phyloP scores from a whole-genome alignment of 371 early-diverging fungal genomes.

The Mucor indicus region DNA sequence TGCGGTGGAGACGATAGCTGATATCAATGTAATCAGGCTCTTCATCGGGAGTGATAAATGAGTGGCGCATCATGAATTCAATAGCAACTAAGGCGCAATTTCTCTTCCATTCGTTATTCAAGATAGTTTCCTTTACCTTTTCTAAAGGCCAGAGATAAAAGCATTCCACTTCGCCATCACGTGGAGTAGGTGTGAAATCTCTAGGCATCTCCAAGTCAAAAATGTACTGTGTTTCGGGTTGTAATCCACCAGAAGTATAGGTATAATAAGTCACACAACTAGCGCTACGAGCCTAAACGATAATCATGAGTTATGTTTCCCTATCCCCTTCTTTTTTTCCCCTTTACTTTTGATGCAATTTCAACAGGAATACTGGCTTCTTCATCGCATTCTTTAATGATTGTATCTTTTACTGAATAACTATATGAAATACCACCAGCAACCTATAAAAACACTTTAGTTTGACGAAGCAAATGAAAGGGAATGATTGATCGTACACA shows the following conservation, averaged over 20 bases:
- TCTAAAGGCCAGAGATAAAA: constrained; percentile 77
- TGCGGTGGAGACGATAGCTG: constrained; percentile 59
- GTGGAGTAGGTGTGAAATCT: constrained; percentile 66
- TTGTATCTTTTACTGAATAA: constrained; percentile 57
- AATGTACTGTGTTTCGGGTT: constrained; percentile 74
- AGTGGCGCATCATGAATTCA: constrained; percentile 85
- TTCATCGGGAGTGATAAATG: constrained; percentile 69
- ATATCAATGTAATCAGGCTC: constrained; percentile 83
- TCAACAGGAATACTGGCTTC: constrained; percentile 75
- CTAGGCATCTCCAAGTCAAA: constrained; percentile 78
- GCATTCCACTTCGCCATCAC: constrained; percentile 88
- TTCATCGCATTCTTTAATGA: constrained; percentile 88
- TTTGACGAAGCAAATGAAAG: background rate
- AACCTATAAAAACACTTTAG: constrained; percentile 23
- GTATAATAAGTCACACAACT: constrained; percentile 75
- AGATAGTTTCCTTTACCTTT: constrained; percentile 56
- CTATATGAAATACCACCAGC: constrained; percentile 85
- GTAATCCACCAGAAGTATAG: constrained; percentile 50
- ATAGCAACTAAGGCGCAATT: constrained; percentile 79
- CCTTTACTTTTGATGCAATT: constrained; percentile 48
- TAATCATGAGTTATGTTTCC: background rate
- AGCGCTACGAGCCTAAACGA: constrained; percentile 41
- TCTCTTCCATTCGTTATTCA: constrained; percentile 77
- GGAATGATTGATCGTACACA: constrained; percentile 42
- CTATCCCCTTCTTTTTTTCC: background rate